phyloP scores from a whole-genome alignment of 352 stramenopile species.

The Pythium aphanidermatum region DNA sequence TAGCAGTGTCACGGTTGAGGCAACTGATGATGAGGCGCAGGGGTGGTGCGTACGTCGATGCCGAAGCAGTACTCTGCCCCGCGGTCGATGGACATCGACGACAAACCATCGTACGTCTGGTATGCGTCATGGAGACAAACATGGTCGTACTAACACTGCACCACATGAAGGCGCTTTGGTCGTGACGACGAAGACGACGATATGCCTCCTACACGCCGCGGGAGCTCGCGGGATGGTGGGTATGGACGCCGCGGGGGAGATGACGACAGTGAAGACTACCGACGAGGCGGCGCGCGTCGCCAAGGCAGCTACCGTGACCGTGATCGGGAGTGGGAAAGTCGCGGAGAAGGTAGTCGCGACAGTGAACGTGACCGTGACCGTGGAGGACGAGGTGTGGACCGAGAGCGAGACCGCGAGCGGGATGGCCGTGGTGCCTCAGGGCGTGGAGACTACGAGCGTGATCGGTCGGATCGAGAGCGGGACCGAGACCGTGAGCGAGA shows the following conservation, averaged over 20 bases:
- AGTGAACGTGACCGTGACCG: conserved; percentile 31
- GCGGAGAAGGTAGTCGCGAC: conserved; percentile 17
- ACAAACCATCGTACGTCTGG: conserved; percentile 70
- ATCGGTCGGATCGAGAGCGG: conserved; percentile 19
- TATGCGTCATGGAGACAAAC: no score
- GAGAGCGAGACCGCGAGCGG: conserved; percentile 15
- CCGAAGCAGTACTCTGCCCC: conserved; percentile 77
- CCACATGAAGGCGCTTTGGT: conserved; percentile 52
- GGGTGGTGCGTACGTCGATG: conserved; percentile 64
- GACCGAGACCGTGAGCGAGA: conserved; percentile 24
- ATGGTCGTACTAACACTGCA: not conserved
- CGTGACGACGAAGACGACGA: conserved; percentile 62
- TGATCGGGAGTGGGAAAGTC: conserved; percentile 21
- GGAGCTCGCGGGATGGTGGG: conserved; percentile 4
- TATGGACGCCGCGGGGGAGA: conserved; percentile 31
- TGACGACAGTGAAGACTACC: conserved; percentile 36
- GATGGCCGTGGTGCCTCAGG: conserved; percentile 23
- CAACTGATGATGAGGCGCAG: conserved; percentile 18
- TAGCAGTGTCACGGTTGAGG: no score
- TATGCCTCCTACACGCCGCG: conserved; percentile 18
- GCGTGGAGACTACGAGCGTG: conserved; percentile 21
- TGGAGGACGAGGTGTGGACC: conserved; percentile 24
- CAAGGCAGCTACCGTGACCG: conserved; percentile 23
- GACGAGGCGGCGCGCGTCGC: conserved; percentile 17
- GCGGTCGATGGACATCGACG: conserved; percentile 64